phyloP scores from a whole-genome alignment of 2,329 filamentous ascomycete species.

The Aureobasidium musti region DNA sequence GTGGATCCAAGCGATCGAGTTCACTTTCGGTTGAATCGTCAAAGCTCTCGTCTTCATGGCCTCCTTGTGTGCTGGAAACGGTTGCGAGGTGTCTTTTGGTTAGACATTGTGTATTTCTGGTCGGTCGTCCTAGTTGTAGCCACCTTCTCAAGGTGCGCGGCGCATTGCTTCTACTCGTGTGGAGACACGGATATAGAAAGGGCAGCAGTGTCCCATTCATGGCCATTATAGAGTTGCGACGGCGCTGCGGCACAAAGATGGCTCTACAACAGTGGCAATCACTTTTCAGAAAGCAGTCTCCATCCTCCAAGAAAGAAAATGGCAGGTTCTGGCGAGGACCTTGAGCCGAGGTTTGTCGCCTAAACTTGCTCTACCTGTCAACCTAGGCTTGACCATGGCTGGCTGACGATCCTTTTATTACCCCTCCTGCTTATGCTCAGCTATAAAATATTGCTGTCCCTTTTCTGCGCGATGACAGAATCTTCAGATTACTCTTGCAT shows the following conservation, averaged over 20 bases:
- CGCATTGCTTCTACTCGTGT: slow-evolving; percentile 32
- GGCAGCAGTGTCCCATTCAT: slow-evolving; percentile 44
- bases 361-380: background rate
- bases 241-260: background rate
- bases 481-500: background rate
- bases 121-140: slow-evolving; percentile 33
- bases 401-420: background rate
- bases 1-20: slow-evolving; percentile 67
- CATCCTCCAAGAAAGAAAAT: background rate
- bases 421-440: slow-evolving; percentile 3
- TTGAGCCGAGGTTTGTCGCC: background rate
- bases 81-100: slow-evolving; percentile 9
- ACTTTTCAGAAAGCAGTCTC: background rate
- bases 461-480: background rate
- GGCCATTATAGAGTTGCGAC: slow-evolving; percentile 11
- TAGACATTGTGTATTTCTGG: slow-evolving; percentile 13
- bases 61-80: slow-evolving; percentile 12
- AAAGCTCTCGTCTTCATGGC: slow-evolving; percentile 8
- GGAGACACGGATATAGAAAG: slow-evolving; percentile 50
- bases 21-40: slow-evolving; percentile 8
- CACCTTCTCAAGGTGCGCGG: slow-evolving; percentile 31
- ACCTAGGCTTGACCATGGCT: background rate
- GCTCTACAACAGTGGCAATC: slow-evolving; percentile 3
- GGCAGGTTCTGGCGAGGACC: background rate
- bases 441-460: background rate